Conservation (phyloP, 257 asterid genomes). For the Paulownia fortunei region DNA sequence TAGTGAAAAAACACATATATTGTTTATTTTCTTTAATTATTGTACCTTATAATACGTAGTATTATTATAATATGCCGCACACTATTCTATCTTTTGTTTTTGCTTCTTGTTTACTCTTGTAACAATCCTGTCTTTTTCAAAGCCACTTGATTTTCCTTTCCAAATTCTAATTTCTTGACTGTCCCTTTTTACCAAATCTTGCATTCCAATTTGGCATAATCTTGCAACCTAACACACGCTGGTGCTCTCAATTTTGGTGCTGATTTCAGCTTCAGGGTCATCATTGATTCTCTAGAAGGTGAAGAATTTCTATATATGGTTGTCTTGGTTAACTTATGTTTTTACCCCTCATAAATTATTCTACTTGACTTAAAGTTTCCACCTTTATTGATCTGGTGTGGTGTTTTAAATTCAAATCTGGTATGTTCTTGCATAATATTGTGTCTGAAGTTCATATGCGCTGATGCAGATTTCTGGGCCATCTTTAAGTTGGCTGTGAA, state of each 20-base stretch:
- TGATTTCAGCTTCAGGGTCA: conserved; percentile 28
- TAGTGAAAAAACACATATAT: neutral
- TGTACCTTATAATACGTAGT: neutral
- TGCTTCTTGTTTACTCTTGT: conserved; percentile 23
- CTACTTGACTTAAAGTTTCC: neutral
- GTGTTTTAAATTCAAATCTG: conserved; percentile 14
- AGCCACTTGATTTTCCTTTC: conserved; percentile 31
- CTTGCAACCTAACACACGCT: conserved; percentile 30
- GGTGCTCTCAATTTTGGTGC: conserved; percentile 21
- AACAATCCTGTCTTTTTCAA: conserved; percentile 41
- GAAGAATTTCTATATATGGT: neutral
- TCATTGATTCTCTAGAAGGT: conserved; percentile 35
- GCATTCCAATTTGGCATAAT: conserved; percentile 13
- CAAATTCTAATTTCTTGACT: conserved; percentile 4
- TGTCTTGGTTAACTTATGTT: neutral
- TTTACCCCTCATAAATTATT: neutral
- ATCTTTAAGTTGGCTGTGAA: conserved; percentile 28
- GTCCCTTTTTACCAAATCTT: conserved; percentile 25
- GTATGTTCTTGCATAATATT: conserved; percentile 19
- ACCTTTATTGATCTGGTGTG: neutral
- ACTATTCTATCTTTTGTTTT: neutral
- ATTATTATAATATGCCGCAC: neutral
- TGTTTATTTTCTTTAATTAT: neutral
- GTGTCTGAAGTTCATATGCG: neutral
- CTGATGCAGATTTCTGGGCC: conserved; percentile 34